Evolutionary conservation across 495 filamentous ascomycete species (phyloP), one percentile per base, ranked within the genome.

Genomic region (Peziza echinospora): DNA sequence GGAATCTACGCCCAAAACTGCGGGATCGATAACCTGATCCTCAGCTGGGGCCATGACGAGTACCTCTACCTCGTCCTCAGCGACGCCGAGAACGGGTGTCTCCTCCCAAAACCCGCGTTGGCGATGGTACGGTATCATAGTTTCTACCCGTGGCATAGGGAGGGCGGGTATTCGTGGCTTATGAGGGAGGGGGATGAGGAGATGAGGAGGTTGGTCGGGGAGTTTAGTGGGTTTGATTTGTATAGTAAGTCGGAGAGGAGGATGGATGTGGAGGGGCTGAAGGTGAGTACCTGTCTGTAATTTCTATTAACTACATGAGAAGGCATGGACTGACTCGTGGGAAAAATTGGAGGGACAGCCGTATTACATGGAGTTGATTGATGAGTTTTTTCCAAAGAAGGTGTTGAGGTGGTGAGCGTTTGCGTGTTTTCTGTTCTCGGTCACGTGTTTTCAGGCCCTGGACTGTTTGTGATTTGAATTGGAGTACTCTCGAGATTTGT

Each of bases 1-100:
- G 84, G 84, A 19, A 85, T 93, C 49, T 93, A 93, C 60, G 64
- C 64, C 1, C 70, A 74, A 5, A 73, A 76, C 3, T 85, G 80
- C 50, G 84, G 84, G 2, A 62, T 91, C 10, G 79, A 84, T 51
- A 82, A 82, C 50, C 65, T 93, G 43, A 84, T 93, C 75, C 70
- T 93, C 47, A 82, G 77, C 46, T 91, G 84, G 84, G 84, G 84
- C 22, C 84, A 93, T 53, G 83, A 93, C 52, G 84, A 93, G 64
- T 93, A 86, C 56, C 68, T 93, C 37, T 91, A 89, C 62, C 77
- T 83, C 51, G 75, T 93, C 37, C 69, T 76, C 53, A 81, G 78
- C 64, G 75, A 80, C 43, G 82, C 89, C 65, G 77, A 71, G 2
- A 78, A 68, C 7, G 26, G n/a, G n/a, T 34, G 26, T 34, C 7